Evolutionary conservation across 1,284 basidiomycete genomes (phyloP).

Genomic region (Irpex sp.): DNA sequence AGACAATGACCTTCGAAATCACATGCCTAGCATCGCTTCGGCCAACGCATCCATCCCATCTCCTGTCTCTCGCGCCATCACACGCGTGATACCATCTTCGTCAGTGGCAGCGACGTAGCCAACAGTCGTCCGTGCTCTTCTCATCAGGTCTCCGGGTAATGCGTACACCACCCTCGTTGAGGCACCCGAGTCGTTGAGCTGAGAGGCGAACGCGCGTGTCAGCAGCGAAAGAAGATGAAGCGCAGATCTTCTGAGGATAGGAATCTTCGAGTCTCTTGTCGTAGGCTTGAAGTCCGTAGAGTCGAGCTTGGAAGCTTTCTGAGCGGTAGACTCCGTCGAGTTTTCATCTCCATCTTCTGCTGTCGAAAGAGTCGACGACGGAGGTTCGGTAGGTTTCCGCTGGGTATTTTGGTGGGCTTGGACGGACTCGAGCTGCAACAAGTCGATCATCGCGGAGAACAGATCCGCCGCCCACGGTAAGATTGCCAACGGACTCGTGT

Average conservation of each 20-base stretch:
- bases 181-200: constrained; percentile 35
- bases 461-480: constrained; percentile 61
- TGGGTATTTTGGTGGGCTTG: constrained; percentile 14
- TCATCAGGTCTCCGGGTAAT: constrained; percentile 36
- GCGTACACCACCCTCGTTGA: constrained; percentile 12
- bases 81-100: constrained; percentile 63
- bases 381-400: background rate
- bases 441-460: constrained; percentile 63
- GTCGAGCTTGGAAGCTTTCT: constrained; percentile 38
- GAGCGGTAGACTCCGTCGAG: constrained; percentile 16
- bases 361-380: constrained; percentile 5
- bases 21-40: constrained; percentile 42
- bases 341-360: constrained; percentile 9
- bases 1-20: background rate
- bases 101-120: constrained; percentile 72
- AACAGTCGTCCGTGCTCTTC: constrained; percentile 57
- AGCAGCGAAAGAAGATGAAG: constrained; percentile 72
- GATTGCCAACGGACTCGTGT: constrained; percentile 58
- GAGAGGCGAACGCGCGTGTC: constrained; percentile 45
- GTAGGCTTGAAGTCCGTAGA: constrained; percentile 37
- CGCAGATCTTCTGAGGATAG: constrained; percentile 77
- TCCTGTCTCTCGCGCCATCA: constrained; percentile 73
- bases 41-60: constrained; percentile 53
- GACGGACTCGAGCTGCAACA: constrained; percentile 72
- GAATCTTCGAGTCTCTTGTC: constrained; percentile 58